These are phyloP conservation scores for Pestalotiopsis sp. DNA, from an alignment of 2,329 filamentous ascomycete genomes.

Conservation along the genomic window DNA sequence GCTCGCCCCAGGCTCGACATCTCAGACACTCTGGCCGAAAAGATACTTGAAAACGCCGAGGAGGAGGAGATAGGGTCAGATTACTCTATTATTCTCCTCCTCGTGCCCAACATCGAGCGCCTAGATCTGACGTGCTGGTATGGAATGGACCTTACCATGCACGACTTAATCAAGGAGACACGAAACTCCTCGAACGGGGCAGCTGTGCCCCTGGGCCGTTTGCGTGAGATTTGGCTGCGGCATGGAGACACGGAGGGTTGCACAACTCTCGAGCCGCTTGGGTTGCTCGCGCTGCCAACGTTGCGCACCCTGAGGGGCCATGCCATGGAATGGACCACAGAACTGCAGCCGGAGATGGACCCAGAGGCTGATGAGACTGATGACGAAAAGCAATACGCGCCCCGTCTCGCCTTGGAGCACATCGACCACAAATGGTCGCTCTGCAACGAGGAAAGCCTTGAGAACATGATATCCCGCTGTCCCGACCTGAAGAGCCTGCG, in stretches of 20 bases:
- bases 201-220: neutral
- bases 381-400: neutral
- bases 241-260: neutral
- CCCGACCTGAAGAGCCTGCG: neutral
- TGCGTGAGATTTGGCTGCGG: neutral
- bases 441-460: neutral
- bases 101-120: neutral
- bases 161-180: neutral
- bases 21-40: neutral
- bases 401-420: neutral
- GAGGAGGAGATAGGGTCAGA: neutral
- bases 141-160: neutral
- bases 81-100: neutral
- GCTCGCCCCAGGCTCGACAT: neutral
- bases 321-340: neutral
- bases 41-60: neutral
- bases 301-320: neutral
- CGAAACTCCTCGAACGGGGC: neutral
- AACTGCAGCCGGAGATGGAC: neutral
- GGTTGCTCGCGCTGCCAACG: neutral
- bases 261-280: neutral
- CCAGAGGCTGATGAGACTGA: neutral
- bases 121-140: neutral
- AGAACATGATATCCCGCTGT: neutral
- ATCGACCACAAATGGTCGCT: neutral